Evolutionary conservation across 495 filamentous ascomycete species (phyloP), one percentile per base, ranked within the genome.

Genomic region (Neurospora sp.): DNA sequence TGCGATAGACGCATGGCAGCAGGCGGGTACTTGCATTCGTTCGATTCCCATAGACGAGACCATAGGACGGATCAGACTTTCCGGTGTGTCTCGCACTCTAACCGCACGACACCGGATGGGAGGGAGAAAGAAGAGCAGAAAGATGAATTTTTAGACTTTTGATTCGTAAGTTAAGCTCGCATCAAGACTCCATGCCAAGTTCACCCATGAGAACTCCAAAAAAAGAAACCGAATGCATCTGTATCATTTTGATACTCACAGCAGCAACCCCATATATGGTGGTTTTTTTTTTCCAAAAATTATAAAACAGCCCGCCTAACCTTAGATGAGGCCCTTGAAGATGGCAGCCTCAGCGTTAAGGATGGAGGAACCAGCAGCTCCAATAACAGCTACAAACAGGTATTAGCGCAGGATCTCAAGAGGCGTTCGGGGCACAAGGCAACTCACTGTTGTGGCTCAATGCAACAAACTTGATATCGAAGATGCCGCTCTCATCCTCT

Each of bases 341-440:
- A 97, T 89, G 42, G 95, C 94, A 41, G 94, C 93, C 81, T 98
- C 96, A 14, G 94, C 93, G 80, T 98, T 98, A 72, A 99, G 82
- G 80, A 98, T 96, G 18, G 93, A 97, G 9, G 93, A 96, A 40
- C 96, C 96, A 10, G 96, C 94, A 44, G 96, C 96, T 75, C 94
- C 95, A 78, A 99, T 94, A 59, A 99, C 90, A 61, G 94, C 89
- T 91, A 70, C 40, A 20, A 70, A 31, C 4, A 59, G 22, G 45
- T 69, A 70, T 77, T 68, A 77, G 72, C 47, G 20, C 70, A 59
- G 3, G 3, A 9, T 39, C 10, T 14, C 20, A n/a, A 41, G 20
- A 31, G 69, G 69, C 53, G 18, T 35, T 9, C 53, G 1, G 35
- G 18, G 68, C 35, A 37, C 22, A 39, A 44, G 18, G 35, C 39